Base-by-base conservation (phyloP, 2,329 filamentous ascomycete genomes). In the Verticillium longisporum region DNA sequence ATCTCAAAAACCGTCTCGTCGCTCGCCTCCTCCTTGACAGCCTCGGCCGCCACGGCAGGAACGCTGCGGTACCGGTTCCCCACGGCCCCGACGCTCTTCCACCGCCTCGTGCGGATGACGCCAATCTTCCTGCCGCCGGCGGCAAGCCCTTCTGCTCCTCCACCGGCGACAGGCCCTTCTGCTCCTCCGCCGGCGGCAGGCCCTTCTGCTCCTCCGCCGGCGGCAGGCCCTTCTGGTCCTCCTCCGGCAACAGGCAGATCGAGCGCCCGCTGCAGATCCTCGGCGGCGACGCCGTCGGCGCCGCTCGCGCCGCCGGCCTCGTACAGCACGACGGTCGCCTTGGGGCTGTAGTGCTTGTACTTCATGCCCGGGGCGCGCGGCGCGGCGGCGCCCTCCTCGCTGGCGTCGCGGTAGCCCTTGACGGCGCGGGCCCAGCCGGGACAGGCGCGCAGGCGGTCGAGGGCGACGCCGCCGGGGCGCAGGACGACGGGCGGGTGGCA, bases 281-380 rank as follows among this genome's bases (percentile, higher is more conserved):
- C 70, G 6, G 63, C 18, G 13, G 70, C 65, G 38, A 81, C 69
- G 7, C 78, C 78, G 10, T 69, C 69, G 54, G 67, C 65, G 26
- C 75, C 73, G 11, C 63, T 66, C 13, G 63, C 64, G 72, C 71
- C 77, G 41, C 70, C 73, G 32, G 83, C 75, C 72, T 97, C 91
- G 71, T 92, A 96, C 1, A 98, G 79, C 14, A 96, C 78, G 2
- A 99, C 93, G 55, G 83, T 86, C 1, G 95, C 96, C 73, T 88
- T 91, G 1, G 95, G 95, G 54, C 93, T 96, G 71, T 99, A 99
- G 73, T 99, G 95, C 71, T 95, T 91, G 73, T 99, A 99, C 76
- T 99, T 99, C 95, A 99, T 99, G 1, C 95, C 95, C 0, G 95
- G 95, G 1, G 95, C 95, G 61, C 91, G 83, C 0, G 95, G 95